Evolutionary conservation across 2,329 filamentous ascomycete genomes (phyloP), one percentile per base, ranked within the genome.

Genomic region (Zymoseptoria passerinii): DNA sequence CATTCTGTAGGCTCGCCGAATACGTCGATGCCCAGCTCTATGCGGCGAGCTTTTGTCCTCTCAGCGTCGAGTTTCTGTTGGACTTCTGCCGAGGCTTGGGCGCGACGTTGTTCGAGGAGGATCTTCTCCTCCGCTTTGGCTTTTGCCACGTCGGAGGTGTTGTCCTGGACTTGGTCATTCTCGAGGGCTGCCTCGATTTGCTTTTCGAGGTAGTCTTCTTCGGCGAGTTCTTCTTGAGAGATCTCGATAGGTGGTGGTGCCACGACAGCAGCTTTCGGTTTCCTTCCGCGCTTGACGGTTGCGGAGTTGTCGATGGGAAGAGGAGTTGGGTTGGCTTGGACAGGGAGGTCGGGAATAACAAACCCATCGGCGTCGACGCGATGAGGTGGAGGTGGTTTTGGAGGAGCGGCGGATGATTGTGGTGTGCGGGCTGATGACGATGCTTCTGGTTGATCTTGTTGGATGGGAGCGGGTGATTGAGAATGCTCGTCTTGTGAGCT

Each of bases 1-100:
- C 63, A 60, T 40, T 61, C 58, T n/a, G 59, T 56, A 27, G 61
- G 50, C 9, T 89, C 88, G 54, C 81, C 84, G 19, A 95, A 86
- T 55, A 88, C 84, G 6, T 81, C 79, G 2, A 68, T 67, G 75
- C 74, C 65, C 75, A 79, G 29, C 69, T 73, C 1, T 78, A 79
- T 28, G 76, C 78, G 60, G 77, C 68, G 75, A 16, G 78, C 75
- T 18, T 81, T 75, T 28, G 78, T 79, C 71, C 79, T 78, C 53
- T 80, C 74, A 1, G 79, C 60, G 20, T 67, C 63, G n/a, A 65
- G 54, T 18, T 64, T 62, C 49, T 66, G 65, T 52, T 71, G 65
- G 52, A 66, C 60, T 18, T 66, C 67, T 10, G 69, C 70, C 1
- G 68, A 61, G 8, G 56, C 53, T 52, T 66, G 65, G 20, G 69